Evolutionary conservation across 805 yeast genomes (phyloP), one percentile per base, ranked within the genome.

Genomic region (Saccharomyces kudriavzevii): DNA sequence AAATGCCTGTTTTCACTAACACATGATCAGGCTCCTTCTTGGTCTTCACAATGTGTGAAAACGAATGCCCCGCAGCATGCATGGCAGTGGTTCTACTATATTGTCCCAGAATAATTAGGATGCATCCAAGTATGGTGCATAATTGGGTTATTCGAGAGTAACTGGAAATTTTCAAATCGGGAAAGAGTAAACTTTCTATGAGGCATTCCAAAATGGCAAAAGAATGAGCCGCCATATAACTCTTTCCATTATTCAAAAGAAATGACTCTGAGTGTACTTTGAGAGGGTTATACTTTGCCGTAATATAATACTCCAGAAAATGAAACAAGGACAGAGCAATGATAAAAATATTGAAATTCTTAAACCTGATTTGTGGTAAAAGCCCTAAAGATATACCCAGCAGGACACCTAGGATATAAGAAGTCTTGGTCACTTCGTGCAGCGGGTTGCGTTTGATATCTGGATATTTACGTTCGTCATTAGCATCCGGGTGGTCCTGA

Each of bases 21-120:
- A 59, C 70, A 66, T 94, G 99, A 52, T 78, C 78, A 0, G 69
- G 60, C 30, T 73, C 67, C 51, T 77, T 82, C 17, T 70, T 66
- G 2, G 77, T 67, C 48, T 84, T 89, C 1, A 94, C 80, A 46
- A 83, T 70, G 69, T 94, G 99, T 50, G 89, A 85, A 71, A 94
- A 94, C 2, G 95, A 88, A 51, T 79, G 77, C 1, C 90, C 88
- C 0, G 97, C 97, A 0, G 91, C 85, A 55, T 79, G 76, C 99
- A 94, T 94, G 0, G 97, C 92, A 35, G 75, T 50, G 0, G 92
- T 77, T 51, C 99, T 77, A 3, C 81, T 63, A 0, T 61, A 20
- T 64, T 94, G 99, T 1, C 97, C 97, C 1, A 68, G 40, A 0
- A 81, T 25, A 0, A 81, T 62, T 1, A 84, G 27, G 0, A 59